Evolutionary conservation across 2,329 filamentous ascomycete species (phyloP).

Genomic region (Dothidotthia symphoricarpi): DNA sequence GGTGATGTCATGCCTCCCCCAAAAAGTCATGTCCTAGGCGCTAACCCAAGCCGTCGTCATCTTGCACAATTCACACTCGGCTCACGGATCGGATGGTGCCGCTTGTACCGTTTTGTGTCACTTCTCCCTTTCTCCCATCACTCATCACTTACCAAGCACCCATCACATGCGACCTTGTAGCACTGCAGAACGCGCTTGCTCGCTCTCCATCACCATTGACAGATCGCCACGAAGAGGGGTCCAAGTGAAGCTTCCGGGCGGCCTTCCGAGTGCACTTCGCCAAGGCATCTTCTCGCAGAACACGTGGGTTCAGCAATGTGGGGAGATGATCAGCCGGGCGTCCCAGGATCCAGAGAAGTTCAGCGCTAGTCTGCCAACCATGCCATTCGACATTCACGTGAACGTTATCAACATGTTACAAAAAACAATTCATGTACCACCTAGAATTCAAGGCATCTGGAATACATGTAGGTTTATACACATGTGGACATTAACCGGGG

Average conservation of each 20-base stretch:
- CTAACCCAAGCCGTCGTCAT: conserved; percentile 7
- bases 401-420: too few relatives aligned
- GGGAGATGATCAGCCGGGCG: conserved; percentile 20
- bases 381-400: conserved; percentile 2
- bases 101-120: conserved; percentile 4
- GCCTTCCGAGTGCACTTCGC: too few relatives aligned
- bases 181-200: too few relatives aligned
- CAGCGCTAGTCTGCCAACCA: conserved; percentile 13
- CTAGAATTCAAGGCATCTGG: too few relatives aligned
- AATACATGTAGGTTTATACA: too few relatives aligned
- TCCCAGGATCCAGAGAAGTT: conserved; percentile 12
- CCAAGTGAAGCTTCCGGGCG: too few relatives aligned
- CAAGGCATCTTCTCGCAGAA: conserved; percentile 3
- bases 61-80: conserved; percentile 3
- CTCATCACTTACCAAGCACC: background rate
- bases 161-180: conserved; percentile 2
- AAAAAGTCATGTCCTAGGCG: background rate
- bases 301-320: conserved; percentile 21
- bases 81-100: conserved; percentile 8
- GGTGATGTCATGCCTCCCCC: too few relatives aligned
- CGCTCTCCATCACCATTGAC: too few relatives aligned
- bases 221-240: too few relatives aligned
- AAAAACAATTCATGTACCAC: too few relatives aligned
- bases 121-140: conserved; percentile 1
- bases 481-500: too few relatives aligned